A percentile compares a stretch with the other conserved stretches of the same genome.
Conservation (phyloP, 2,329 filamentous ascomycete genomes). For the Rachicladosporium sp. region DNA sequence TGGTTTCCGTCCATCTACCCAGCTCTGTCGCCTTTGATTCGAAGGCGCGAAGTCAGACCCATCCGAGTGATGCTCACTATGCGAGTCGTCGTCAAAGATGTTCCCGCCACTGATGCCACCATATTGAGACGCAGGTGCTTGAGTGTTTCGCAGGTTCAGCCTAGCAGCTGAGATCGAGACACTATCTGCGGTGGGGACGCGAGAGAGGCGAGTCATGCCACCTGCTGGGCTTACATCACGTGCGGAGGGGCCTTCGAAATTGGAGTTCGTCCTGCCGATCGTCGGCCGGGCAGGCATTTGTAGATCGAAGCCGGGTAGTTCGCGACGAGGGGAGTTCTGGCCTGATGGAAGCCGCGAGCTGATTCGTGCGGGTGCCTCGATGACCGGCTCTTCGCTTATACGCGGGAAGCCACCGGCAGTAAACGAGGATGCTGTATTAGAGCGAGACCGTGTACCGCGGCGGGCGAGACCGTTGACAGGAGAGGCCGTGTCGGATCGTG, state of each 20-base stretch:
- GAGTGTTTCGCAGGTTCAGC: constrained; percentile 31
- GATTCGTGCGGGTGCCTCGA: constrained; percentile 41
- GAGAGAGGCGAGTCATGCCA: constrained; percentile 34
- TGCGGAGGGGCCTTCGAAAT: constrained; percentile 46
- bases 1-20: constrained; percentile 41
- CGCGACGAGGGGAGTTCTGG: constrained; percentile 30
- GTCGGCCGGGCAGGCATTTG: constrained; percentile 33
- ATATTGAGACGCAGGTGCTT: constrained; percentile 18
- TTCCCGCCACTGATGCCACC: constrained; percentile 25
- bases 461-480: constrained; percentile 21
- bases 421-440: constrained; percentile 53
- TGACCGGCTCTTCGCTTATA: constrained; percentile 42
- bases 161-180: constrained; percentile 36
- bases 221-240: constrained; percentile 41
- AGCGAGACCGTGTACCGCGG: constrained; percentile 42
- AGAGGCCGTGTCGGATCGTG: constrained; percentile 18
- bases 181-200: constrained; percentile 41
- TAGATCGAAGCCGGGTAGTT: constrained; percentile 31
- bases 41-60: constrained; percentile 16
- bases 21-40: constrained; percentile 11
- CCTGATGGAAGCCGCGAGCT: constrained; percentile 32
- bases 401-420: constrained; percentile 43
- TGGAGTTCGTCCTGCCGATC: constrained; percentile 38
- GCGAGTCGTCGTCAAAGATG: constrained; percentile 39
- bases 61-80: constrained; percentile 25